Evolutionary conservation across 2,329 filamentous ascomycete species (phyloP).

Genomic region (Ceratocystis cubensis): DNA sequence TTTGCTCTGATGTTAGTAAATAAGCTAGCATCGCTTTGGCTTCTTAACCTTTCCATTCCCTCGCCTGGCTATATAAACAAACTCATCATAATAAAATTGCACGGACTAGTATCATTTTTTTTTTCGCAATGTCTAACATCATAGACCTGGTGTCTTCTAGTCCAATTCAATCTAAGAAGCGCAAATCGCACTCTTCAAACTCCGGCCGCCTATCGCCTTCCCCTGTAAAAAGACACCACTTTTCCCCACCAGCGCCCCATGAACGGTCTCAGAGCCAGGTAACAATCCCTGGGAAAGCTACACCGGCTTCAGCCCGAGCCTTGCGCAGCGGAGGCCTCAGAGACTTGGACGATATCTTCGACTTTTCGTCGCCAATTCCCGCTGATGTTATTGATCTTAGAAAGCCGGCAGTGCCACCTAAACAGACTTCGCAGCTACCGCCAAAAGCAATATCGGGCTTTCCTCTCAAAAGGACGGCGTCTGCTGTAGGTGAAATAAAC

Average conservation of each 20-base stretch:
- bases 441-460: background rate
- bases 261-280: background rate
- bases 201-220: background rate
- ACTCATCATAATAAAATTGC: background rate
- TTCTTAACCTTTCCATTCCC: background rate
- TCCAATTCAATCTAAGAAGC: constrained; percentile 3
- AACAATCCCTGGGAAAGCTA: background rate
- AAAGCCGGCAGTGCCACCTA: background rate
- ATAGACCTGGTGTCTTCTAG: constrained; percentile 12
- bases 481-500: background rate
- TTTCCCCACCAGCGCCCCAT: background rate
- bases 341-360: background rate
- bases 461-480: background rate
- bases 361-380: background rate
- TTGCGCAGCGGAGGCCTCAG: background rate
- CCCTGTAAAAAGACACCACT: background rate
- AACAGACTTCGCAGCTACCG: background rate
- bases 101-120: background rate
- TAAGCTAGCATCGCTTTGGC: background rate
- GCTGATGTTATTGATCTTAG: background rate
- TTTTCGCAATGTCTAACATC: background rate
- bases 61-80: background rate
- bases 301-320: background rate
- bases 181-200: background rate
- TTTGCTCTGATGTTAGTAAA: background rate